Percentiles rank a stretch among this genome's conserved stretches.
Conservation (phyloP, 257 asterid genomes). For the Solanum dulcamara region DNA sequence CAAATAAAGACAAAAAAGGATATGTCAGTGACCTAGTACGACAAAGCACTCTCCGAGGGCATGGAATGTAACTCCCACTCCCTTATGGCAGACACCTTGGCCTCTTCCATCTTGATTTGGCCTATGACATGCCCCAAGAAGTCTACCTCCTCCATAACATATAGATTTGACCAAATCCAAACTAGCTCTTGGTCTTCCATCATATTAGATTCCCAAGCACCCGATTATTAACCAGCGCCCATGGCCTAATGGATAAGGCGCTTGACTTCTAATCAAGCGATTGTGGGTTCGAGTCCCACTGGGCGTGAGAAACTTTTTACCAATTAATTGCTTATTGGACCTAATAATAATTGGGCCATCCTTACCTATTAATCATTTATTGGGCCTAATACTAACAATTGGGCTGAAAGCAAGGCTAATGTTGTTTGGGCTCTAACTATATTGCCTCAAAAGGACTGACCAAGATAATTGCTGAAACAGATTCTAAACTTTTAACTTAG, state of each 20-base stretch:
- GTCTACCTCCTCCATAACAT: no score
- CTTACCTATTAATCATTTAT: neutral
- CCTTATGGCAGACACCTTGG: no score
- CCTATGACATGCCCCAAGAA: no score
- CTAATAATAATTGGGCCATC: neutral
- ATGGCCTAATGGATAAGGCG: neutral
- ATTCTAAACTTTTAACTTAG: neutral
- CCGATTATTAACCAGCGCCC: neutral
- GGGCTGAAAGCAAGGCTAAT: neutral
- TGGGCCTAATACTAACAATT: neutral
- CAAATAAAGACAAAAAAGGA: no score
- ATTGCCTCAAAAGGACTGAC: neutral
- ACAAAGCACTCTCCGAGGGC: no score
- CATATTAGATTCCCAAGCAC: no score
- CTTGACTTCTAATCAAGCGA: neutral
- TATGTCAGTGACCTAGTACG: no score
- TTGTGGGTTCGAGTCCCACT: neutral
- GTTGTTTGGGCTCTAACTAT: neutral
- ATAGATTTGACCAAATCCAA: no score
- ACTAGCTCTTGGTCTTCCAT: no score
- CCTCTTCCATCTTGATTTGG: no score
- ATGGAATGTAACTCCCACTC: no score
- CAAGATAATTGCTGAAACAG: neutral
- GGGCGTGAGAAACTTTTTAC: neutral
- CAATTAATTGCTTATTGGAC: neutral